These are phyloP conservation scores for Tetrapisispora pingtungensis DNA, from an alignment of 805 yeast genomes.

Conservation along the genomic window DNA sequence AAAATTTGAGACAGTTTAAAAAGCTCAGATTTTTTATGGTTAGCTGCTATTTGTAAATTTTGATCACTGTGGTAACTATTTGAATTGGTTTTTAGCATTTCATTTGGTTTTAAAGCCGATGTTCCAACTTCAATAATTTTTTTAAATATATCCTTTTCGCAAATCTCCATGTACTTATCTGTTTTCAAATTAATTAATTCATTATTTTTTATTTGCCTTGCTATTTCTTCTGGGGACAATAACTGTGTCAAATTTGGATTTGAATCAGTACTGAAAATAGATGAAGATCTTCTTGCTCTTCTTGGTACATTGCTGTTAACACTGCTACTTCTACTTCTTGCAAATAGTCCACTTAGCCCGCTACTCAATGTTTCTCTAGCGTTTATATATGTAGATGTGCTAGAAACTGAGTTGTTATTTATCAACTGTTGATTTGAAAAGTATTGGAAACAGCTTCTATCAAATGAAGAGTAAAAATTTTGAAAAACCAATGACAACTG, in stretches of 20 bases:
- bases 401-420: neutral
- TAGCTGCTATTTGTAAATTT: neutral
- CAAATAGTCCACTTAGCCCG: constrained; percentile 29
- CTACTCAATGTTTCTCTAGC: constrained; percentile 27
- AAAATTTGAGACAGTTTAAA: constrained; percentile 20
- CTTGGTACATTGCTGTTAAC: constrained; percentile 9
- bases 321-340: constrained; percentile 27
- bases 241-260: constrained; percentile 14
- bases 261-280: constrained; percentile 21
- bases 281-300: constrained; percentile 24
- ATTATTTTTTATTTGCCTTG: constrained; percentile 17
- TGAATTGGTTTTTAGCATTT: constrained; percentile 6
- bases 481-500: constrained; percentile 27
- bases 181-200: constrained; percentile 20
- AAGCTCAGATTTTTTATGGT: constrained; percentile 4
- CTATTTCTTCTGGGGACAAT: constrained; percentile 26
- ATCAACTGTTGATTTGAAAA: constrained; percentile 4
- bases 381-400: constrained; percentile 9
- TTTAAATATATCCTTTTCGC: constrained; percentile 24
- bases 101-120: constrained; percentile 13
- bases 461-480: constrained; percentile 23
- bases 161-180: constrained; percentile 24
- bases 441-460: constrained; percentile 23
- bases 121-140: constrained; percentile 26
- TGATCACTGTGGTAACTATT: constrained; percentile 3